Conservation (phyloP, 2,329 filamentous ascomycete genomes). For the Coleophoma cylindrospora region DNA sequence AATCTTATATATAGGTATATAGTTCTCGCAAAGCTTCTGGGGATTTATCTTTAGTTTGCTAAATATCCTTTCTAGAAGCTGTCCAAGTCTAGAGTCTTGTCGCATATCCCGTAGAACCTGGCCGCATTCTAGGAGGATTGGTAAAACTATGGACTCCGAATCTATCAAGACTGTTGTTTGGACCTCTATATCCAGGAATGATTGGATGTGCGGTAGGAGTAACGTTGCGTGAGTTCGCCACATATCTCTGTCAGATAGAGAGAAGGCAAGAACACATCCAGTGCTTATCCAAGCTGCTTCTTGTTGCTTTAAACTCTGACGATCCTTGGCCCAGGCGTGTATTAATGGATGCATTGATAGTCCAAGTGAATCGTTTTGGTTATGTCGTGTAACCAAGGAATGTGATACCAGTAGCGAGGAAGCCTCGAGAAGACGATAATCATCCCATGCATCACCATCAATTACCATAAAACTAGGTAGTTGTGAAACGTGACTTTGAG, state of each 20-base stretch:
- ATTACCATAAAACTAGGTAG: not conserved
- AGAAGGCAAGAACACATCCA: not conserved
- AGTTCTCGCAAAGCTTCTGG: not conserved
- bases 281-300: not conserved
- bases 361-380: not conserved
- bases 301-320: not conserved
- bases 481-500: conserved; percentile 1
- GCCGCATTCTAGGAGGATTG: not conserved
- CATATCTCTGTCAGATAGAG: not conserved
- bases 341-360: conserved; percentile 12
- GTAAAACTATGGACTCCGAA: not conserved
- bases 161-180: not conserved
- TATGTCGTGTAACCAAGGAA: conserved; percentile 3
- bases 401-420: conserved; percentile 4
- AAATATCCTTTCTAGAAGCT: not conserved
- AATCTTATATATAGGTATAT: not conserved
- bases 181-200: not conserved
- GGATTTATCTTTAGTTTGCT: not conserved
- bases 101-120: not conserved
- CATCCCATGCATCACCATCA: not conserved
- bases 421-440: conserved; percentile 1
- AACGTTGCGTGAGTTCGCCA: not conserved
- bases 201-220: too few species aligned
- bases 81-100: not conserved
- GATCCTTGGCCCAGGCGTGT: conserved; percentile 9